phyloP scores from a whole-genome alignment of 2,329 filamentous ascomycete genomes.

The Apiospora sp. region DNA sequence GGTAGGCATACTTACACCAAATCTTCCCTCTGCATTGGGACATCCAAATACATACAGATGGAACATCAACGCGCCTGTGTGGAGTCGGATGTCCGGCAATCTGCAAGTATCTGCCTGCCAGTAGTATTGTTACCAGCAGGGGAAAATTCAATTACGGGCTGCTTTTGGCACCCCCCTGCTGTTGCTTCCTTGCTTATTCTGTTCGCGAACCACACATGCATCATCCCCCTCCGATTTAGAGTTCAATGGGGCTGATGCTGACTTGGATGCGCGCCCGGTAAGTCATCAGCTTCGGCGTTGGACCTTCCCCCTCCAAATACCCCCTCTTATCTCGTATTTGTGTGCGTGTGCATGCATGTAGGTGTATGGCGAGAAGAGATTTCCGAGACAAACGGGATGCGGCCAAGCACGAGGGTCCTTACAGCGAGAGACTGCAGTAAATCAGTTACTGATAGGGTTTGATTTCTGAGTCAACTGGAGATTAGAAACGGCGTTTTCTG shows the following conservation, averaged over 20 bases:
- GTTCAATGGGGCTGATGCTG: background rate
- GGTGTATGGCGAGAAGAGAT: background rate
- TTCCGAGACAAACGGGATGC: background rate
- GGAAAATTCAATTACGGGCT: too few species aligned
- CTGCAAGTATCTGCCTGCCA: background rate
- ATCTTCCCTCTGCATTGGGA: background rate
- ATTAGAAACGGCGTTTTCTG: background rate
- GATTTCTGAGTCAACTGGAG: background rate
- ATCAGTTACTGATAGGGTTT: background rate
- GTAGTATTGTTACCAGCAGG: background rate
- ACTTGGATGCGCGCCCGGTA: background rate
- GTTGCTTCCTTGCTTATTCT: background rate
- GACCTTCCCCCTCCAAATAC: background rate
- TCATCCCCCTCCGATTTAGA: background rate
- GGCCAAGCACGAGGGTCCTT: background rate
- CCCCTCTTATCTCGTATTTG: slow-evolving; percentile 1
- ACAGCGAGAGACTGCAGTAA: background rate
- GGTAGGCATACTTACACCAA: background rate
- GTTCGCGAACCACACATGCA: background rate
- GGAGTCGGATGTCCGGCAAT: background rate
- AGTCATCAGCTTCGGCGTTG: background rate
- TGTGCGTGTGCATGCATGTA: background rate
- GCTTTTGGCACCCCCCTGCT: background rate
- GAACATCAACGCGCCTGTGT: background rate
- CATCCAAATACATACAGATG: background rate